Evolutionary conservation across 805 yeast genomes (phyloP).

Genomic region (Clavispora asparagi): DNA sequence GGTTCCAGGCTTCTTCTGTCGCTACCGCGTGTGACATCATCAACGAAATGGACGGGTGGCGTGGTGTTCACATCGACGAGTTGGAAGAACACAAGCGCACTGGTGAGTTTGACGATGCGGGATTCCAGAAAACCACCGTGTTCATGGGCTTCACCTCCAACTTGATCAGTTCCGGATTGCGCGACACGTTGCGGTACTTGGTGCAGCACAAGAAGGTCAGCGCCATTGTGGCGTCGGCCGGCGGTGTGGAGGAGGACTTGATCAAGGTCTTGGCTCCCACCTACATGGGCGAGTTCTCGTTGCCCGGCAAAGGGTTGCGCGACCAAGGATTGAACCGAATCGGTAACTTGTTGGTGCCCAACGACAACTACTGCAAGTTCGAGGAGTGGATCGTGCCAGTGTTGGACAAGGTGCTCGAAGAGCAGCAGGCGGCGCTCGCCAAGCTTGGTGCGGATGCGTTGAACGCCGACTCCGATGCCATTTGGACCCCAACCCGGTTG

Average conservation of each 20-base stretch:
- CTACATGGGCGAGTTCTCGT: constrained; percentile 82
- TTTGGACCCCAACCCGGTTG: constrained; percentile 93
- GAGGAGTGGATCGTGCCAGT: constrained; percentile 99
- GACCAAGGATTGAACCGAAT: constrained; percentile 97
- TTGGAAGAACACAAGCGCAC: constrained; percentile 61
- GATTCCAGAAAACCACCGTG: constrained; percentile 80
- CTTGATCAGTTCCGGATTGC: constrained; percentile 87
- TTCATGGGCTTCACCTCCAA: constrained; percentile 97
- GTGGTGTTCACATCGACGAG: constrained; percentile 70
- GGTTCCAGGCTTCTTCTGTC: constrained; percentile 89
- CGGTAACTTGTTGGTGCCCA: constrained; percentile 94
- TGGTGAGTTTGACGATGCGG: constrained; percentile 74
- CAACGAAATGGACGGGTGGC: constrained; percentile 88
- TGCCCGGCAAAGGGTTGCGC: constrained; percentile 77
- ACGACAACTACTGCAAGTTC: constrained; percentile 94
- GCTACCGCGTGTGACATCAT: constrained; percentile 89
- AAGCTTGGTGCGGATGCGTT: constrained; percentile 46
- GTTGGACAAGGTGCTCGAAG: constrained; percentile 79
- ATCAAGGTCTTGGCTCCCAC: constrained; percentile 97
- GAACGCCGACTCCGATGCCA: constrained; percentile 58
- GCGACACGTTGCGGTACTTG: constrained; percentile 83
- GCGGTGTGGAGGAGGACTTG: constrained; percentile 96
- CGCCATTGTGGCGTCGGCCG: constrained; percentile 95
- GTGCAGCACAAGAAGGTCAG: constrained; percentile 93
- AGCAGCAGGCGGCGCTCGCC: constrained; percentile 67